phyloP scores from a whole-genome alignment of 495 filamentous ascomycete species.

The Aspergillus panamensis region DNA sequence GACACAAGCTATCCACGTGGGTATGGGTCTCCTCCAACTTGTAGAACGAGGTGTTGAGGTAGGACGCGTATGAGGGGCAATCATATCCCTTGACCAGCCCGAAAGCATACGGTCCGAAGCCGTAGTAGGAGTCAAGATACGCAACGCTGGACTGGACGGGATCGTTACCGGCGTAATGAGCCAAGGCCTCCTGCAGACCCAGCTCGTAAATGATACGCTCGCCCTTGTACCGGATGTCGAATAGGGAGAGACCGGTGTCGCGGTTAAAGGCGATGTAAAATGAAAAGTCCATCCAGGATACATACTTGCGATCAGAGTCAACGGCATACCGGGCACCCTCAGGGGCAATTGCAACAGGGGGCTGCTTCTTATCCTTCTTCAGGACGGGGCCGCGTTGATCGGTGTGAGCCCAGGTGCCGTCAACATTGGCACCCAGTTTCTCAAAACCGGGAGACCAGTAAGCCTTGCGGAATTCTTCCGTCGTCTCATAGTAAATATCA shows the following conservation, averaged over 20 bases:
- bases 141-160: conserved; percentile 18
- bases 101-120: conserved; percentile 18
- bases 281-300: conserved; percentile 21
- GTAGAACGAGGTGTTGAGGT: conserved; percentile 21
- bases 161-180: conserved; percentile 19
- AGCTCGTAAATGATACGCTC: conserved; percentile 19
- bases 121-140: conserved; percentile 22
- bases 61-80: conserved; percentile 18
- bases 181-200: conserved; percentile 19
- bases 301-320: conserved; percentile 17
- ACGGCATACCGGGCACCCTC: conserved; percentile 18
- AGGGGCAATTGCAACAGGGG: conserved; percentile 15
- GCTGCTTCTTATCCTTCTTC: conserved; percentile 15
- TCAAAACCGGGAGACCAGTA: conserved; percentile 18
- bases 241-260: conserved; percentile 16
- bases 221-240: conserved; percentile 20
- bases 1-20: conserved; percentile 18
- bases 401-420: conserved; percentile 18
- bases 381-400: conserved; percentile 16
- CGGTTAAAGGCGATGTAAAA: conserved; percentile 20
- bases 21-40: conserved; percentile 16
- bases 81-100: conserved; percentile 20
- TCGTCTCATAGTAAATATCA: conserved; percentile 21
- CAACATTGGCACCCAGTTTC: conserved; percentile 16
- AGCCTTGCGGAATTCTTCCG: conserved; percentile 16